Base-by-base conservation (phyloP, 1,139 yeast species). In the Geotrichum histeridarum region DNA sequence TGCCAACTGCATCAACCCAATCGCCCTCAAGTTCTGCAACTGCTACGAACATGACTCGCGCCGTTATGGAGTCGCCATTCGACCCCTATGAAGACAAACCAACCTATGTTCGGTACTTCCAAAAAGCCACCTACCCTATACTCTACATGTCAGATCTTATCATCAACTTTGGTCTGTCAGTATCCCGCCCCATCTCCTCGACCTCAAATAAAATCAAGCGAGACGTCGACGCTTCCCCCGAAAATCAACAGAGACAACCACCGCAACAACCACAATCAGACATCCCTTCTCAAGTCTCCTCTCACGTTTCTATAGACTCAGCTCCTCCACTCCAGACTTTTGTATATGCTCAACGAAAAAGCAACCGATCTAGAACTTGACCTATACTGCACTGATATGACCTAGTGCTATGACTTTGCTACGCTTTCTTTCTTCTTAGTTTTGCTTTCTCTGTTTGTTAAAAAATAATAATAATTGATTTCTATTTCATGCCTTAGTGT, bases 161-260 rank as follows among this genome's bases (percentile, higher is more conserved):
- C 15, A 51, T 55, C 27, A 48, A 42, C 42, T 31, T 51, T 32
- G 57, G 57, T 8, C 46, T 51, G 8, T 37, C 57, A 9, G 46
- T 55, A 11, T 47, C 51, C 4, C 48, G 57, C 12, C 55, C 57
- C 8, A 15, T 49, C 27, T 22, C 27, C 27, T 22, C 27, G 5
- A 22, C 27, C 27, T 22, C 27, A 5, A 3, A 22, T 22, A 22
- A 22, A 22, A 3, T 22, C 5, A 22, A 22, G 27, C 27, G 27
- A 22, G 27, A 22, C 3, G 27, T 3, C 27, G 27, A 22, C 27
- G 27, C 27, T 22, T 22, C 27, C 4, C 27, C 27, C 27, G 27
- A 22, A 22, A 22, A 22, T 22, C 27, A 22, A 22, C 27, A 22
- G 5, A 3, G 27, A 38, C 18, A n/a, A 15, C 17, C 5, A 14